These are phyloP conservation scores for Trypanosoma platydactyli DNA, from an alignment of 208 protist species.

Conservation along the genomic window DNA sequence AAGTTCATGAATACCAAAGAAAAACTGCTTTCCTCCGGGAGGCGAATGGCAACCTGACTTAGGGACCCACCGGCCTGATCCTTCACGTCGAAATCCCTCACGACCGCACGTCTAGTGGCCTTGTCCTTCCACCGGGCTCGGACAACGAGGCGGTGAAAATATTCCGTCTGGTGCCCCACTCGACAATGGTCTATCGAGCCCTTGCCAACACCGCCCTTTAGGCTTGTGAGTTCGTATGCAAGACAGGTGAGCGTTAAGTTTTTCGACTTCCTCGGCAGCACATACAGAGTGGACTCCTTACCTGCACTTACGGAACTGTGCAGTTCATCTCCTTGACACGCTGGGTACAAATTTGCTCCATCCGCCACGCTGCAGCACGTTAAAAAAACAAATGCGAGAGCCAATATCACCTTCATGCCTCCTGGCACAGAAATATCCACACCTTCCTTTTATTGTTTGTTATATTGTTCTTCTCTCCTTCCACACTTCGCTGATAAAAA, in stretches of 20 bases:
- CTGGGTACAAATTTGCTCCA: constrained; percentile 44
- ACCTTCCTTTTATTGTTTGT: constrained; percentile 19
- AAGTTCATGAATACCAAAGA: constrained; percentile 67
- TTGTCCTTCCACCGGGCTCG: constrained; percentile 37
- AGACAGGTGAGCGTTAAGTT: constrained; percentile 53
- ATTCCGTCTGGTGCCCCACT: constrained; percentile 66
- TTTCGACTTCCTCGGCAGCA: constrained; percentile 1
- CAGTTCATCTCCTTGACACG: constrained; percentile 40
- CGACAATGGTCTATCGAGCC: constrained; percentile 45
- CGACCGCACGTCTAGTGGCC: constrained; percentile 16
- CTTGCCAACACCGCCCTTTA: constrained; percentile 29
- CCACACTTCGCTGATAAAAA: neutral
- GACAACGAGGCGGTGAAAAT: constrained; percentile 45
- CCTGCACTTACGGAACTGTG: constrained; percentile 21
- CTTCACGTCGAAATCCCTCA: constrained; percentile 51
- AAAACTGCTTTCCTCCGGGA: constrained; percentile 33
- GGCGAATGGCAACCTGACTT: constrained; percentile 32
- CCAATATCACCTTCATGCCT: constrained; percentile 3
- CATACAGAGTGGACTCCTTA: constrained; percentile 26
- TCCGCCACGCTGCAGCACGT: constrained; percentile 22
- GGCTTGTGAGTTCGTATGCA: constrained; percentile 59
- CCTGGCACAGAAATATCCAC: neutral
- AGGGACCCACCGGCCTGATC: constrained; percentile 66
- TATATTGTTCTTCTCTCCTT: constrained; percentile 29
- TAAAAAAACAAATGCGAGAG: constrained; percentile 20